Evolutionary conservation across 2,329 filamentous ascomycete species (phyloP).

Genomic region (Fusarium sp.): DNA sequence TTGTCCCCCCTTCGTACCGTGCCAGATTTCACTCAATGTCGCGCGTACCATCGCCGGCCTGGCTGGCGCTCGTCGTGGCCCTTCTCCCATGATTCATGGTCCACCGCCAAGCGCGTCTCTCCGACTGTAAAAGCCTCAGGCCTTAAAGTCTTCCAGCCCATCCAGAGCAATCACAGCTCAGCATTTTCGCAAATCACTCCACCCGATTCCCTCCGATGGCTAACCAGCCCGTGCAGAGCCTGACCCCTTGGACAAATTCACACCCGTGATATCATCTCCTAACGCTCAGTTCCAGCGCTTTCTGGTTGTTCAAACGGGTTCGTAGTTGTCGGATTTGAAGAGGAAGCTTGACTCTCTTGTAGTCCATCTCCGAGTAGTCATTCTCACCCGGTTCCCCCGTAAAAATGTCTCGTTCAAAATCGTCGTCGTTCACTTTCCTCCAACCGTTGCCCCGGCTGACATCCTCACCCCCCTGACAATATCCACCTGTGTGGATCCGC

Average conservation of each 20-base stretch:
- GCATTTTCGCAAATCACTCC: slow-evolving; percentile 46
- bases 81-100: slow-evolving; percentile 50
- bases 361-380: slow-evolving; percentile 20
- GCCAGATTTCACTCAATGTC: slow-evolving; percentile 42
- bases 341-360: slow-evolving; percentile 6
- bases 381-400: slow-evolving; percentile 40
- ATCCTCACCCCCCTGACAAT: slow-evolving; percentile 48
- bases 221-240: slow-evolving; percentile 45
- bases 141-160: slow-evolving; percentile 41
- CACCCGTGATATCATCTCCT: slow-evolving; percentile 39
- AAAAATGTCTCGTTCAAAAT: slow-evolving; percentile 49
- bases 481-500: slow-evolving; percentile 51
- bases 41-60: slow-evolving; percentile 44
- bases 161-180: slow-evolving; percentile 46
- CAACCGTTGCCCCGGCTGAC: slow-evolving; percentile 52
- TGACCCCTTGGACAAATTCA: slow-evolving; percentile 42
- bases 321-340: slow-evolving; percentile 9
- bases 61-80: slow-evolving; percentile 39
- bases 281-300: slow-evolving; percentile 21
- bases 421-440: slow-evolving; percentile 43
- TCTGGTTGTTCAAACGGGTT: slow-evolving; percentile 13
- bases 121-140: slow-evolving; percentile 51
- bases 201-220: slow-evolving; percentile 52
- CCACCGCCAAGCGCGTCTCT: slow-evolving; percentile 49
- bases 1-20: slow-evolving; percentile 43